These are phyloP conservation scores for Mortierella sp. DNA, from an alignment of 371 early-diverging fungal species.

Conservation along the genomic window DNA sequence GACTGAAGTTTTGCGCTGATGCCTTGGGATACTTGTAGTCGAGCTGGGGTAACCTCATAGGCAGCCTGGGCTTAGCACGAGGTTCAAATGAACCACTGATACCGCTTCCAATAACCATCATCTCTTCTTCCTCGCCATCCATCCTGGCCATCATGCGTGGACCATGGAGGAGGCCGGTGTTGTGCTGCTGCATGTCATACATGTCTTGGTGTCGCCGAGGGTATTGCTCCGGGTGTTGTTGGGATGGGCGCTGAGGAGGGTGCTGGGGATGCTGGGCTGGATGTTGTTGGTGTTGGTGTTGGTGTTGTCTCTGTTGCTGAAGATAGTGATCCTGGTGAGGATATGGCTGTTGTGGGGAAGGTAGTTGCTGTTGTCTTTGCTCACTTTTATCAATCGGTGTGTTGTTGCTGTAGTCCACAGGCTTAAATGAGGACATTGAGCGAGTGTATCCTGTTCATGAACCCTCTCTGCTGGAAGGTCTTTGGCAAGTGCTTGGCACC, in stretches of 20 bases:
- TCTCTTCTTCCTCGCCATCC: constrained; percentile 37
- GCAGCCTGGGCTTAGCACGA: constrained; percentile 3
- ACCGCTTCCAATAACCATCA: constrained; percentile 39
- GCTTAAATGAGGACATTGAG: constrained; percentile 9
- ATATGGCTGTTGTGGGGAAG: not conserved
- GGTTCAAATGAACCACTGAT: constrained; percentile 19
- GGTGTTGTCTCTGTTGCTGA: constrained; percentile 12
- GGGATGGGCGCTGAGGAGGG: not conserved
- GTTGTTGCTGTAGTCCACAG: constrained; percentile 10
- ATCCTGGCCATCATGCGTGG: constrained; percentile 11
- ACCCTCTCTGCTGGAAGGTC: not conserved
- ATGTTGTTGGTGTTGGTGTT: constrained; percentile 2
- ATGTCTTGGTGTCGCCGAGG: constrained; percentile 5
- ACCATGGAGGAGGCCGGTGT: not conserved
- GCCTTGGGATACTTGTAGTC: constrained; percentile 25
- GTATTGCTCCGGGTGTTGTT: constrained; percentile 1
- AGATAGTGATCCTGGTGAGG: not conserved
- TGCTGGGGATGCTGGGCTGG: constrained; percentile 9
- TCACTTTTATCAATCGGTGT: not conserved
- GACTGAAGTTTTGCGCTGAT: constrained; percentile 38
- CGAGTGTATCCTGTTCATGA: not conserved
- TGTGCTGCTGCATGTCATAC: constrained; percentile 12
- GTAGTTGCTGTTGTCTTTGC: not conserved
- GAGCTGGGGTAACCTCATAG: constrained; percentile 38
- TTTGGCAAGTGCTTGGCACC: too few species aligned